Conservation (phyloP, 371 early-diverging fungal species). For the Mortierella sp. region DNA sequence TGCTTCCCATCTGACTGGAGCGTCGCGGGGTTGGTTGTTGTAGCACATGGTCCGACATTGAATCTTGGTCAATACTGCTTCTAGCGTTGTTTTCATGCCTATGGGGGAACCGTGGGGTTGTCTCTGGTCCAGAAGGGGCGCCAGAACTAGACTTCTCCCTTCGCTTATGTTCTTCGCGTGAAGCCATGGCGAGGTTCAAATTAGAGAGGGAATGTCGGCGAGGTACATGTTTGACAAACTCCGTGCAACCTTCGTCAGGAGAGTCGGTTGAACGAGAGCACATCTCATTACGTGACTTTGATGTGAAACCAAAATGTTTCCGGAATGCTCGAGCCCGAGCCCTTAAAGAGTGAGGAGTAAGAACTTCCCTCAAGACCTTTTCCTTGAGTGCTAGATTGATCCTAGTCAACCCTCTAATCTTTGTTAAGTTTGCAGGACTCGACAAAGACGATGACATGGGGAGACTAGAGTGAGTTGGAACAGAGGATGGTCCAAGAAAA, state of each 20-base stretch:
- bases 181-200: conserved; percentile 51
- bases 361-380: conserved; percentile 80
- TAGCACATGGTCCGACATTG: conserved; percentile 5
- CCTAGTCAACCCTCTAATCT: conserved; percentile 54
- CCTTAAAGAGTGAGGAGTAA: conserved; percentile 76
- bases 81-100: conserved; percentile 7
- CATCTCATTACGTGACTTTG: conserved; percentile 30
- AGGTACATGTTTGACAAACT: conserved; percentile 34
- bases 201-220: conserved; percentile 55
- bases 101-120: conserved; percentile 8
- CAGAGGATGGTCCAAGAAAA: conserved; percentile 36
- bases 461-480: conserved; percentile 47
- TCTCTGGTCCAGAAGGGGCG: conserved; percentile 1
- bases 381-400: conserved; percentile 71
- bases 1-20: conserved; percentile 5
- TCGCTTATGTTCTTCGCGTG: conserved; percentile 45
- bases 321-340: conserved; percentile 61
- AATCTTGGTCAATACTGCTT: neutral
- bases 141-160: conserved; percentile 11
- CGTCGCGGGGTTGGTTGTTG: conserved; percentile 19
- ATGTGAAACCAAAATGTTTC: conserved; percentile 42
- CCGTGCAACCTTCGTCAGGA: conserved; percentile 29
- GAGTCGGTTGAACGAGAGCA: conserved; percentile 46
- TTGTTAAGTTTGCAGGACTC: conserved; percentile 34
- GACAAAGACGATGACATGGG: conserved; percentile 36